phyloP scores from a whole-genome alignment of 768 basidiomycete species.

The Clitopilus passeckerianus region DNA sequence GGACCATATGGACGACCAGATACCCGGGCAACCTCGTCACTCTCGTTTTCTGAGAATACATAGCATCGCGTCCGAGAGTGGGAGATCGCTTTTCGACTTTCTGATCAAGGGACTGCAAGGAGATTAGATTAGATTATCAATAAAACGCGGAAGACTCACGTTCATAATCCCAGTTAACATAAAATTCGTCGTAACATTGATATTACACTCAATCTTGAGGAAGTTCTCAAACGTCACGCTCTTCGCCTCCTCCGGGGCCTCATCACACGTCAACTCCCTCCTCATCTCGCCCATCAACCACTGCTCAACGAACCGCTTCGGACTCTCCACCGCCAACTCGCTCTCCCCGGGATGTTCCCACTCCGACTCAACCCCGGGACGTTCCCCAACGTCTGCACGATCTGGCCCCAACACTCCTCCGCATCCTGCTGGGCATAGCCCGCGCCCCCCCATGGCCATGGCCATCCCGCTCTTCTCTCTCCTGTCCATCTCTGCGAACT shows the following conservation, averaged over 20 bases:
- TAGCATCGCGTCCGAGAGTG: slow-evolving; percentile 71
- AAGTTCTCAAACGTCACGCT: slow-evolving; percentile 65
- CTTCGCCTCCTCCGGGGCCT: slow-evolving; percentile 73
- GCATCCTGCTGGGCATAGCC: slow-evolving; percentile 59
- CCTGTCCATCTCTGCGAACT: slow-evolving; percentile 76
- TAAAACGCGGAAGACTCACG: slow-evolving; percentile 34
- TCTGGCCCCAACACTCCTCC: slow-evolving; percentile 83
- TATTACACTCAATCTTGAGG: slow-evolving; percentile 91
- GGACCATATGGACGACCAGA: slow-evolving; percentile 90
- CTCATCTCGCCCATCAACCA: slow-evolving; percentile 77
- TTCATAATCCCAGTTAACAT: slow-evolving; percentile 83
- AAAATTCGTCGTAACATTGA: slow-evolving; percentile 80
- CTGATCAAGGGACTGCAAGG: slow-evolving; percentile 71
- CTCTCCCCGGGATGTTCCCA: background rate
- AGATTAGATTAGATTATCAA: slow-evolving; percentile 1
- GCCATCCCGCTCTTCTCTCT: slow-evolving; percentile 28
- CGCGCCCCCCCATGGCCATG: slow-evolving; percentile 74
- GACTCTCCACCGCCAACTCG: slow-evolving; percentile 6
- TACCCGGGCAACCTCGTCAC: slow-evolving; percentile 81
- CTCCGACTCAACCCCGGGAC: slow-evolving; percentile 37
- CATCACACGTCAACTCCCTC: slow-evolving; percentile 77
- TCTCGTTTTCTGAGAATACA: slow-evolving; percentile 77
- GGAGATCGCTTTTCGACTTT: slow-evolving; percentile 84
- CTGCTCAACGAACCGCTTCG: slow-evolving; percentile 69
- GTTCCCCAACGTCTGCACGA: slow-evolving; percentile 67